Base-by-base conservation (phyloP, 2,329 filamentous ascomycete species). In the Aspergillus viridinutans region DNA sequence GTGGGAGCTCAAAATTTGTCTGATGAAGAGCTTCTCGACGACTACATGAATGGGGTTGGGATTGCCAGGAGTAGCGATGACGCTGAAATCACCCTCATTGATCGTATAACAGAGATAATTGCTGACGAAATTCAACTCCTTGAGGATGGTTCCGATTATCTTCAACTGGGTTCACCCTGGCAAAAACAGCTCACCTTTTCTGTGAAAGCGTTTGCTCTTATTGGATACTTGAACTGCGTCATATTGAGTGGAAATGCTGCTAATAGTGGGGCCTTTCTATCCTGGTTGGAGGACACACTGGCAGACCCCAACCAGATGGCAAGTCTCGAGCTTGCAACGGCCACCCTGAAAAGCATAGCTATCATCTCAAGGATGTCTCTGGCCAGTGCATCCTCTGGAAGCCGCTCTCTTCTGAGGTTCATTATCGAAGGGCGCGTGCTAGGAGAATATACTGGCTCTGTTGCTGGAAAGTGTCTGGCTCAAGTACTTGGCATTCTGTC, bases 131-230 rank as follows among this genome's bases (percentile, higher is more conserved):
- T 97, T 80, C 86, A 87, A 64, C 85, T 92, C 52, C 80, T 99
- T 21, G 92, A 97, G 63, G 91, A 92, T 50, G 90, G 90, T 58
- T 88, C 91, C 1, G 94, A 97, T 73, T 97, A 96, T 71, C 80
- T 96, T 47, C 87, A 90, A 65, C 84, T 97, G 57, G 90, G 90
- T 56, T 93, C 92, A 1, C 82, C 87, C 5, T 92, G 89, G 76
- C 92, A 97, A 71, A 93, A 97, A 74, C 86, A 83, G 58, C 82
- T 97, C 54, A 90, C 92, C 4, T 92, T 90, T 66, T 87, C 90
- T 6, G 90, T 95, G 59, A 97, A 96, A 74, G 86, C 90, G 0
- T 86, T 88, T 59, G 89, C 90, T 12, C 76, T 99, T 25, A 86
- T 90, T 54, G 89, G 89, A 58, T 97, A 90, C 66, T 76, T 97